Evolutionary conservation across 2,329 filamentous ascomycete species (phyloP).

Genomic region (Fusarium secorum): DNA sequence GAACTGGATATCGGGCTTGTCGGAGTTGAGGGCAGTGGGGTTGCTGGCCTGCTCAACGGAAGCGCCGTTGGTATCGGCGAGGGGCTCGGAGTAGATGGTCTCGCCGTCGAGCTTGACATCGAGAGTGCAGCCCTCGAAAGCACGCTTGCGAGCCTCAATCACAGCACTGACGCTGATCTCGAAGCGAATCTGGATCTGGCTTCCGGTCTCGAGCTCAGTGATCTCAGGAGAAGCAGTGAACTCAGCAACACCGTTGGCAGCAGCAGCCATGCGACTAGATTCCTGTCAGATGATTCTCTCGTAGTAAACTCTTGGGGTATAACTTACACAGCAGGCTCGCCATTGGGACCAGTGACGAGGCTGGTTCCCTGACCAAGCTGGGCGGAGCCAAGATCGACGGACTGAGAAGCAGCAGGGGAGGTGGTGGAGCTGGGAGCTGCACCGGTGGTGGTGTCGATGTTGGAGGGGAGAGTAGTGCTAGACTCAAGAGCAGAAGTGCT

Average conservation of each 20-base stretch:
- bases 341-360: neutral
- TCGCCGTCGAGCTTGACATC: neutral
- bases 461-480: neutral
- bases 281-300: too few species aligned
- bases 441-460: neutral
- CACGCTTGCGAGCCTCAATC: neutral
- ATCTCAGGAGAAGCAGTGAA: neutral
- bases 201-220: neutral
- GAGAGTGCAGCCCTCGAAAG: neutral
- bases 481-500: neutral
- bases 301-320: too few species aligned
- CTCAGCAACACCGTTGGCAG: neutral
- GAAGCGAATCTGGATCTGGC: conserved; percentile 14
- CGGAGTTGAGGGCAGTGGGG: fast-evolving
- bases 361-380: fast-evolving
- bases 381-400: neutral
- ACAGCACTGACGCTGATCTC: neutral
- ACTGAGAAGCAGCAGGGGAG: fast-evolving
- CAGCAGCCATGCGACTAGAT: neutral
- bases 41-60: neutral
- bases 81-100: neutral
- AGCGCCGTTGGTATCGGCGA: neutral
- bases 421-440: neutral
- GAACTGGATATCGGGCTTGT: neutral
- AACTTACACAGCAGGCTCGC: neutral